phyloP scores from a whole-genome alignment of 2,329 filamentous ascomycete genomes.

The Sclerotinia glacialis region DNA sequence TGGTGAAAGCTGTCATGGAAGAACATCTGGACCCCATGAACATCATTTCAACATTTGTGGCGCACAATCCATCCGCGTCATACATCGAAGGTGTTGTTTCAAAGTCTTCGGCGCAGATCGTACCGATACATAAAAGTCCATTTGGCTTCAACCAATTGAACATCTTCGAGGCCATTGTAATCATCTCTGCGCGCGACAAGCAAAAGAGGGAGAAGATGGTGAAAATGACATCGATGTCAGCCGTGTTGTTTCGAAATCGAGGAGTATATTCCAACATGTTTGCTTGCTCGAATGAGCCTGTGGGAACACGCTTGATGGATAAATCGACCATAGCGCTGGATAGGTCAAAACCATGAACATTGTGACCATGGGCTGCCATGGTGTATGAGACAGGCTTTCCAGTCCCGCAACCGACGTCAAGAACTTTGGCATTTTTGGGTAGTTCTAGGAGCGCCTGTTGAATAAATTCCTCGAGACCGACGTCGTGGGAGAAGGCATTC shows the following conservation, averaged over 20 bases:
- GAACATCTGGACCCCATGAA: conserved; percentile 27
- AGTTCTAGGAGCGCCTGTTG: neutral
- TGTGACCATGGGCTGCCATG: conserved; percentile 31
- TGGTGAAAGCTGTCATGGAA: conserved; percentile 19
- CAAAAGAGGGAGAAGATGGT: conserved; percentile 26
- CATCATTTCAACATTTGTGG: conserved; percentile 19
- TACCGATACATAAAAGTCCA: conserved; percentile 26
- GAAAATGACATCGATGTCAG: conserved; percentile 22
- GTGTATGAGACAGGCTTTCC: conserved; percentile 37
- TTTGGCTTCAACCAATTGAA: conserved; percentile 25
- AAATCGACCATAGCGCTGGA: conserved; percentile 37
- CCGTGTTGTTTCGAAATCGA: neutral
- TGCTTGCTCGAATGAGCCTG: conserved; percentile 25
- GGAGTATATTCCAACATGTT: conserved; percentile 27
- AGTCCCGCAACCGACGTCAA: conserved; percentile 41
- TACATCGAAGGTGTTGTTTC: conserved; percentile 15
- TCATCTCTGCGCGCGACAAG: conserved; percentile 24
- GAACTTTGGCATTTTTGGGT: conserved; percentile 16
- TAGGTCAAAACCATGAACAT: conserved; percentile 33
- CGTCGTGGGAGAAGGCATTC: neutral
- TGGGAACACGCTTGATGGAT: conserved; percentile 22
- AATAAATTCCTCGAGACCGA: neutral
- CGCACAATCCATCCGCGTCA: conserved; percentile 26
- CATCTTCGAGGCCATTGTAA: conserved; percentile 23
- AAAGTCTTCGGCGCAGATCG: conserved; percentile 24